phyloP scores from a whole-genome alignment of 768 basidiomycete genomes.

The Pleurotus pulmonarius region DNA sequence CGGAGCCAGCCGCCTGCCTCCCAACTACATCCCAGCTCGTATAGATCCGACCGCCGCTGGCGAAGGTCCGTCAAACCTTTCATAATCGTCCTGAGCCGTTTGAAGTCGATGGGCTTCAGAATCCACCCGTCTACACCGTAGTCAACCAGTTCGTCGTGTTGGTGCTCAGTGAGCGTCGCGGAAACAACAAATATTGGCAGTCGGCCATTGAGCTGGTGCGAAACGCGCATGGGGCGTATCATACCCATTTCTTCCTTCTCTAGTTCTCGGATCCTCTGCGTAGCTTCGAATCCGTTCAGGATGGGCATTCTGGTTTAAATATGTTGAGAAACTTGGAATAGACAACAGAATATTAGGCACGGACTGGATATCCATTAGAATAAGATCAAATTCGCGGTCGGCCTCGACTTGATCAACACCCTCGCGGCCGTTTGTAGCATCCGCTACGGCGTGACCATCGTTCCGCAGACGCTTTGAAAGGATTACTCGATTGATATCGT shows the following conservation, averaged over 20 bases:
- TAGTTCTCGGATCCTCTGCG: conserved; percentile 58
- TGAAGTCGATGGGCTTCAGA: conserved; percentile 79
- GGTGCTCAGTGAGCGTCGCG: conserved; percentile 60
- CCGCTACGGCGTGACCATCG: conserved; percentile 63
- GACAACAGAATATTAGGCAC: not conserved
- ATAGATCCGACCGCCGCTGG: conserved; percentile 51
- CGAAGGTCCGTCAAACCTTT: conserved; percentile 51
- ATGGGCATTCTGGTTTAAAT: no score
- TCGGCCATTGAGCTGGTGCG: conserved; percentile 53
- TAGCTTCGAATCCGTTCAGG: conserved; percentile 69
- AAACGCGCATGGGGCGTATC: conserved; percentile 24
- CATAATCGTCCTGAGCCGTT: conserved; percentile 55
- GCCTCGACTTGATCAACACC: conserved; percentile 54
- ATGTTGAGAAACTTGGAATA: no score
- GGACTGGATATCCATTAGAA: conserved; percentile 85
- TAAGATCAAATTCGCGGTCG: conserved; percentile 63
- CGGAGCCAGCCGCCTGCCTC: conserved; percentile 61
- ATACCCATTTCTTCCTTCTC: conserved; percentile 32
- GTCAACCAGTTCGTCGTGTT: conserved; percentile 47
- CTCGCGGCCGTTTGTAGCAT: conserved; percentile 74
- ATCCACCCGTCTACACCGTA: conserved; percentile 80
- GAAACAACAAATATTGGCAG: conserved; percentile 84
- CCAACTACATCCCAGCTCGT: conserved; percentile 51
- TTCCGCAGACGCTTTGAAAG: conserved; percentile 63
- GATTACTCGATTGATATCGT: conserved; percentile 70